Percentiles rank a stretch among this genome's conserved stretches.
Conservation (phyloP, 768 basidiomycete species). For the Tricholoma sp. region DNA sequence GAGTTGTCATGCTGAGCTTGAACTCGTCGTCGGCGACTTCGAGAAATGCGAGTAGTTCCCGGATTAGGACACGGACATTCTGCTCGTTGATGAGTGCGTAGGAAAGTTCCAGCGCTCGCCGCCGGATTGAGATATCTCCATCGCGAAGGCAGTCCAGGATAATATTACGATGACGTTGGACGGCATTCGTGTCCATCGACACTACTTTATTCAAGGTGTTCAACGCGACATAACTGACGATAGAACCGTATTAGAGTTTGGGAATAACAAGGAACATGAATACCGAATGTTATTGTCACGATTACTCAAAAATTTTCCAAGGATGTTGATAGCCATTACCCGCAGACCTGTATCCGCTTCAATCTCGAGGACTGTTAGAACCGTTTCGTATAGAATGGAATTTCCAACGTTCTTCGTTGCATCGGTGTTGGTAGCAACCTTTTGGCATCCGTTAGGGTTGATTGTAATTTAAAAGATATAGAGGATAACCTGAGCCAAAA, state of each 20-base stretch:
- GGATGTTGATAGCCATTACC: slow-evolving; percentile 99
- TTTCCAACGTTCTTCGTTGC: slow-evolving; percentile 98
- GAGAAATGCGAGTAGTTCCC: slow-evolving; percentile 92
- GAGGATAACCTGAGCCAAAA: slow-evolving; percentile 76
- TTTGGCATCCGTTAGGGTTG: not conserved
- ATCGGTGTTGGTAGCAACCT: slow-evolving; percentile 99
- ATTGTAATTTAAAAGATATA: not conserved
- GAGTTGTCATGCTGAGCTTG: slow-evolving; percentile 96
- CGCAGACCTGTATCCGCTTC: slow-evolving; percentile 94
- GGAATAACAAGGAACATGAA: slow-evolving; percentile 1
- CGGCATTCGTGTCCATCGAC: slow-evolving; percentile 94
- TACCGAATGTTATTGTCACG: slow-evolving; percentile 98
- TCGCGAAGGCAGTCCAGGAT: slow-evolving; percentile 99
- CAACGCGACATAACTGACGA: slow-evolving; percentile 84
- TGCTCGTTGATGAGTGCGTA: slow-evolving; percentile 95
- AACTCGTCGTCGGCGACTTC: slow-evolving; percentile 99
- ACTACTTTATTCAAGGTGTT: slow-evolving; percentile 99
- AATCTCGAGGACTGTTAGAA: slow-evolving; percentile 92
- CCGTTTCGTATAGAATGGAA: slow-evolving; percentile 96
- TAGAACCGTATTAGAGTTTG: not conserved
- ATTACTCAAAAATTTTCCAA: slow-evolving; percentile 97
- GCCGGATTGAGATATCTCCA: slow-evolving; percentile 96
- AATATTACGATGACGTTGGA: slow-evolving; percentile 95
- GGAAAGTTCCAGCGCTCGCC: slow-evolving; percentile 92
- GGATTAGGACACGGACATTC: slow-evolving; percentile 87